A percentile compares a stretch with the other conserved stretches of the same genome.
Conservation (phyloP, 2,329 filamentous ascomycete species). For the Nemania sp. region DNA sequence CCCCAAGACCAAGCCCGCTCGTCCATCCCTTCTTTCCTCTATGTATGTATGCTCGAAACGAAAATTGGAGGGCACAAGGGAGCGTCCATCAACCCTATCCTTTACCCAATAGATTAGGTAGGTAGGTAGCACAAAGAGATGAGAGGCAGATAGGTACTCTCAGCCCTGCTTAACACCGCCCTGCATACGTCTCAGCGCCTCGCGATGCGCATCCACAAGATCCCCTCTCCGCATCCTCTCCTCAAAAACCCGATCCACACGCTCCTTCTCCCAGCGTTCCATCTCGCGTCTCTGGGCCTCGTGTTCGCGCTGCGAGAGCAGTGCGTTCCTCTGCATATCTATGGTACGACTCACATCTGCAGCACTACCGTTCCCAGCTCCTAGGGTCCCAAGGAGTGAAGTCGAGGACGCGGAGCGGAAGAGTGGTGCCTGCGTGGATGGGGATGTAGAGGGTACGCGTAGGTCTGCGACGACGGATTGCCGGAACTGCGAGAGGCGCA, state of each 20-base stretch:
- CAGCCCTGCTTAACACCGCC: constrained; percentile 46
- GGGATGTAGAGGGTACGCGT: too few species aligned
- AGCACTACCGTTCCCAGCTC: constrained; percentile 27
- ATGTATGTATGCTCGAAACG: too few species aligned
- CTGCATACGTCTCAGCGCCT: constrained; percentile 82
- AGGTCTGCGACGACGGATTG: constrained; percentile 66
- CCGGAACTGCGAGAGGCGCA: constrained; percentile 68
- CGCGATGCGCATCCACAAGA: constrained; percentile 75
- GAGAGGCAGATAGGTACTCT: too few species aligned
- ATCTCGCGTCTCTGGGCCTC: constrained; percentile 63
- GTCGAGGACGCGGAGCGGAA: constrained; percentile 36
- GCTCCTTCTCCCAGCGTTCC: constrained; percentile 59
- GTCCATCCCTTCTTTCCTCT: too few species aligned
- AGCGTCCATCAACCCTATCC: too few species aligned
- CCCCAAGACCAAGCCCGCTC: too few species aligned
- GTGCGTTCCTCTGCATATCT: constrained; percentile 56
- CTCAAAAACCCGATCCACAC: constrained; percentile 67
- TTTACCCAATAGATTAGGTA: too few species aligned
- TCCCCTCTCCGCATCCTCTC: constrained; percentile 76
- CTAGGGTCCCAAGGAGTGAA: constrained; percentile 36
- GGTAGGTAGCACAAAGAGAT: too few species aligned
- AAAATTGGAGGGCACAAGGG: too few species aligned
- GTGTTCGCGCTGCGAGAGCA: constrained; percentile 66
- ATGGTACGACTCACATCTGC: constrained; percentile 52
- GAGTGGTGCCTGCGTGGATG: constrained; percentile 46